These are phyloP conservation scores for Narthecium ossifragum DNA, from an alignment of 106 monocot genomes.

Conservation along the genomic window DNA sequence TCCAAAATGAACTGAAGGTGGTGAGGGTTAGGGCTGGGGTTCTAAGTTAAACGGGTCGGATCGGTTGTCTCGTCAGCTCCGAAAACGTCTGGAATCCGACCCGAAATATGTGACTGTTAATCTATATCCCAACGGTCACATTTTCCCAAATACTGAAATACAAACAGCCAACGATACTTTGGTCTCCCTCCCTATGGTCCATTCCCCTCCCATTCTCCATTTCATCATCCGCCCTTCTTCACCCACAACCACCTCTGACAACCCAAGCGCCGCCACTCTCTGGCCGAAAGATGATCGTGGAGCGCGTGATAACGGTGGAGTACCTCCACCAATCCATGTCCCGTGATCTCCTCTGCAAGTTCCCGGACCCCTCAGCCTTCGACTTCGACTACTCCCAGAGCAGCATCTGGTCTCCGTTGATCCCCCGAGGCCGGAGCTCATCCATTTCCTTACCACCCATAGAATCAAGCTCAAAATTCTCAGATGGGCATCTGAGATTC, in stretches of 20 bases:
- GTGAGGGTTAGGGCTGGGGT: too few relatives aligned
- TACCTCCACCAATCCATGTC: conserved; percentile 78
- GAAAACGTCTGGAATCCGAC: too few relatives aligned
- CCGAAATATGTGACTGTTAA: too few relatives aligned
- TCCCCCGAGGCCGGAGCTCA: conserved; percentile 22
- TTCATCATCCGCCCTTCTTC: background rate
- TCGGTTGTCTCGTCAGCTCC: too few relatives aligned
- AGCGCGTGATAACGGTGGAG: conserved; percentile 80
- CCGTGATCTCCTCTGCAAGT: conserved; percentile 65
- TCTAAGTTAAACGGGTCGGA: too few relatives aligned
- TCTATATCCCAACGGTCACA: background rate
- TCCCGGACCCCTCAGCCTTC: conserved; percentile 73
- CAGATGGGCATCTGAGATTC: too few relatives aligned
- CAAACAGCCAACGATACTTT: background rate
- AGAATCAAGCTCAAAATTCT: background rate
- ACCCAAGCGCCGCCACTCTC: background rate
- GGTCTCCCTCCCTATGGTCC: too few relatives aligned
- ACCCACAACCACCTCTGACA: background rate
- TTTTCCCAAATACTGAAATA: background rate
- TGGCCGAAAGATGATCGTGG: conserved; percentile 6
- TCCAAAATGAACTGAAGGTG: too few relatives aligned
- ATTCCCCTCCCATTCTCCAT: background rate
- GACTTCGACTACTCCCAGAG: conserved; percentile 97
- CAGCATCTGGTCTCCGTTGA: conserved; percentile 80
- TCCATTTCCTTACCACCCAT: background rate